Conservation (phyloP, 192 early-diverging fungal species). For the Gorgonomyces haynaldii region DNA sequence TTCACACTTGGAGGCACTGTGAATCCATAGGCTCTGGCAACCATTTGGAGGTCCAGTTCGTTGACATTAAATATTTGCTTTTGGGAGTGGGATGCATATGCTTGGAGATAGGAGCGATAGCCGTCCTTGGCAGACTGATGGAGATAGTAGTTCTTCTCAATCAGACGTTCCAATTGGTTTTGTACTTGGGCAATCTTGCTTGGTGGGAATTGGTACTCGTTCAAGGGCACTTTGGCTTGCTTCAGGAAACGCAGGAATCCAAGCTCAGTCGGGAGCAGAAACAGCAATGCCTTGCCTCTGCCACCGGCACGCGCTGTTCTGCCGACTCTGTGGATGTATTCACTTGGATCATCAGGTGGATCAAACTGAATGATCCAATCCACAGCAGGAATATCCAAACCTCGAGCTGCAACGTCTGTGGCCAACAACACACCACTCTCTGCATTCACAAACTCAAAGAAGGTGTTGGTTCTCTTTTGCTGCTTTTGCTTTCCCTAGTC, state of each 20-base stretch:
- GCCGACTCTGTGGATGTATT: slow-evolving; percentile 92
- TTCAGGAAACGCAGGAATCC: slow-evolving; percentile 95
- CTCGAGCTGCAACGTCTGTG: slow-evolving; percentile 96
- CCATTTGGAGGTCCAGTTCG: slow-evolving; percentile 78
- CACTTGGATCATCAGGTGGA: slow-evolving; percentile 98
- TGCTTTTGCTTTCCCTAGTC: slow-evolving; percentile 84
- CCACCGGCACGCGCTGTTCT: slow-evolving; percentile 90
- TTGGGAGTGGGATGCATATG: slow-evolving; percentile 88
- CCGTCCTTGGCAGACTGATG: slow-evolving; percentile 93
- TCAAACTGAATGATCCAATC: slow-evolving; percentile 99
- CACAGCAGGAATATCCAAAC: slow-evolving; percentile 93
- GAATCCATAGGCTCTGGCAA: slow-evolving; percentile 92
- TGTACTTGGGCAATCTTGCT: slow-evolving; percentile 78
- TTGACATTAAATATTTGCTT: slow-evolving; percentile 96
- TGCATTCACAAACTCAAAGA: slow-evolving; percentile 98
- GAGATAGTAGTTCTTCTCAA: slow-evolving; percentile 97
- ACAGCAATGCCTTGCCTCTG: slow-evolving; percentile 83
- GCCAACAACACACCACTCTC: slow-evolving; percentile 86
- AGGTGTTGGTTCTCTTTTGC: slow-evolving; percentile 95
- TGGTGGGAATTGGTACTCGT: slow-evolving; percentile 96
- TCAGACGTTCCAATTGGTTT: slow-evolving; percentile 84
- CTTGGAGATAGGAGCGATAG: slow-evolving; percentile 89
- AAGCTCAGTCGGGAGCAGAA: slow-evolving; percentile 85
- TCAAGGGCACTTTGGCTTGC: slow-evolving; percentile 95
- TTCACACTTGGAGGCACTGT: slow-evolving; percentile 94